Base-by-base conservation (phyloP, 768 basidiomycete genomes). In the Galerina sulciceps region DNA sequence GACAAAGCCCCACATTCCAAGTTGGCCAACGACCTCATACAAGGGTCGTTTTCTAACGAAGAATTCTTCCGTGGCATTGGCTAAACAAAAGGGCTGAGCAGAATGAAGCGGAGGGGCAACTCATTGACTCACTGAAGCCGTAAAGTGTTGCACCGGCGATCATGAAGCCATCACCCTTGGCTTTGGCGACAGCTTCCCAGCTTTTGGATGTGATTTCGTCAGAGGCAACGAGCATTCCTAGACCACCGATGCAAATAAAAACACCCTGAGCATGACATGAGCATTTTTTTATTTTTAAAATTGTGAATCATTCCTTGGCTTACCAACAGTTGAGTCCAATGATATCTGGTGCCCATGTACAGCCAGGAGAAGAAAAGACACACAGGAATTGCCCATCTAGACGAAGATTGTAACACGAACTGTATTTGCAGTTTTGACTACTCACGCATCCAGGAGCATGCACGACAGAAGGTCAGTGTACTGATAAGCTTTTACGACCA, bases 371-470 rank as follows among this genome's bases (percentile, higher is more conserved):
- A 86, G 74, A 91, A 81, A 69, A 94, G 76, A 71, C 93, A 94
- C 11, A 91, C 84, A 22, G 93, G 93, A 66, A 93, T 95, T 1
- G 93, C 93, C 93, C 92, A 94, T 53, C 89, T 91, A 48, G 9
- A 46, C 8, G 13, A 56, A 52, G 36, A 4, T 26, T 66, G 20
- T 4, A 17, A 4, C n/a, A 18, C n/a, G 45, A 15, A 11, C 36
- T 11, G 23, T 31, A 8, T 5, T 31, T 31, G 26, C 8, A 5
- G 26, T 31, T 31, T 31, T 5, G 8, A 38, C 36, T 67, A 75
- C 86, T 60, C 69, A 91, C 85, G 93, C 91, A 67, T 94, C 92
- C 46, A 95, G 86, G n/a, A 95, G 83, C 91, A 94, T 94, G 72
- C 91, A 93, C 1, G 93, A 94, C 45, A 95, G 76, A 3, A 95